Evolutionary conservation across 129 eudicot genomes (phyloP), one percentile per base, ranked within the genome.

Genomic region (Deinandra increscens): DNA sequence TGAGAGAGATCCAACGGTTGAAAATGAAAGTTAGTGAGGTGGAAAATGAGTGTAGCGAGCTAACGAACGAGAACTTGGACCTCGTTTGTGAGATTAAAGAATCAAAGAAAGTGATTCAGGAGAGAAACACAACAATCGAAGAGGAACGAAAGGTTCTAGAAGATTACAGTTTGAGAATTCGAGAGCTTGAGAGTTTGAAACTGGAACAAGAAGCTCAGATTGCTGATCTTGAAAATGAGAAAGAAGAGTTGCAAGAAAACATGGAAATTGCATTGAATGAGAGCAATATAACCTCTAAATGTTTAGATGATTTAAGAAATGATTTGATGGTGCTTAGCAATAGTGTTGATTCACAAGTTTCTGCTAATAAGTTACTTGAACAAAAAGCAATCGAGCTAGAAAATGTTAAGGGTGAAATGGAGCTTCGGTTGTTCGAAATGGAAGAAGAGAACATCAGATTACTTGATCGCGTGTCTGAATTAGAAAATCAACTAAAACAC

Each of bases 21-120:
- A 75, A 48, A 75, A 79, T 46, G 74, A 87, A 71, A 79, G 69
- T 84, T 18, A 56, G 73, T 49, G 89, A 87, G 78, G 70, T 90
- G 20, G 95, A 90, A 75, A 83, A 70, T 44, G 90, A 84, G 45
- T 87, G 95, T 18, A 60, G 69, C 13, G 97, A 90, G 81, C 84
- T 90, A 41, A 84, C 89, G 3, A 69, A 81, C 45, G 97, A 90
- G 72, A 90, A 90, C 53, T 73, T 90, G 33, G 87, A 84, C 51
- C 84, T 87, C 33, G 39, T 79, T 29, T 70, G 80, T 72, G 83
- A 85, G 87, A 58, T 84, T 71, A 79, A 90, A 85, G 95, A 80
- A 41, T 83, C 75, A 37, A 66, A 77, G 78, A 74, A 73, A 70
- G 46, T 70, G 51, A 74, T 50, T 9, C 74, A 78, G 58, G 84